Base-by-base conservation (phyloP, 441 rosid species). In the Pelargonium fulgidum region DNA sequence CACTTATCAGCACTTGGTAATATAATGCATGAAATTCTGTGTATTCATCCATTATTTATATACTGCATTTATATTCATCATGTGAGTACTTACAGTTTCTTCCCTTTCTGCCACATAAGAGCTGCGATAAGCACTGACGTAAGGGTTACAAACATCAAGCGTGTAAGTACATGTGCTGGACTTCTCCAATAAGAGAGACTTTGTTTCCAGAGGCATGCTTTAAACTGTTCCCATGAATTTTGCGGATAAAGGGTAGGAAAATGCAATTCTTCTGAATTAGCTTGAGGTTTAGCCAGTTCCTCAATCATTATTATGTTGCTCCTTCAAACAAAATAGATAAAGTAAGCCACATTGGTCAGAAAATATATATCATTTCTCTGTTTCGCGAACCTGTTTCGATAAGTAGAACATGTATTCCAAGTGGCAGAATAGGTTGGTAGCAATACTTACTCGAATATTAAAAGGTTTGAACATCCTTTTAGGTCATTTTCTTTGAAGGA, bases 171-270 rank as follows among this genome's bases (percentile, higher is more conserved):
- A 79, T 85, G 85, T 6, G 80, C 36, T 22, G 90, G 92, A 62
- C 84, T 89, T 77, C 92, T 85, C 92, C 95, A 89, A 66, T 89
- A 85, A 24, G 95, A 81, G 42, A 79, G 73, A 50, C 72, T 22
- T 70, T 75, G 87, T 70, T 89, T 89, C 95, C 95, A 89, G 0
- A 87, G 67, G 72, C 90, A 89, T 64, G 81, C 76, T 39, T 82
- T 87, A 76, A 87, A 83, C 62, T 84, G 90, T 16, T 76, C 92
- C 95, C 90, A 81, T 39, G 64, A 68, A 36, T 71, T 83, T 65
- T 82, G 86, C 0, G 90, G 72, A 68, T 78, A 87, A 0, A 62
- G 81, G 44, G 81, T 77, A 6, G 77, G 64, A 71, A 87, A 89
- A 68, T 76, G 82, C 73, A 87, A 47, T 61, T 87, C 77, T 39